Evolutionary conservation across 129 eudicot species (phyloP).

Genomic region (Silybum marianum): DNA sequence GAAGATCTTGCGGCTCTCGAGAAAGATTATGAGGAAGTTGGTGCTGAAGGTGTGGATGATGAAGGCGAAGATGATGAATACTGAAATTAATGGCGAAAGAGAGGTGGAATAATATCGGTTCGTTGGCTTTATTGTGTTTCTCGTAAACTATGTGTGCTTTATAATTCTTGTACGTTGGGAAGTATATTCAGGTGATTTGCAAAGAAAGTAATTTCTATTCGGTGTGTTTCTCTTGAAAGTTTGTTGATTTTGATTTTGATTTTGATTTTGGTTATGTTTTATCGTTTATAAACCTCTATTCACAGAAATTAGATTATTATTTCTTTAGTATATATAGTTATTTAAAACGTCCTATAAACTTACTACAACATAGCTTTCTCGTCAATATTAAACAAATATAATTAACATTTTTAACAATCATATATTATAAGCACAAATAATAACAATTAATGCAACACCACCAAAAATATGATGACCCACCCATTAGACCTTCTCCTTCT

Average conservation of each 20-base stretch:
- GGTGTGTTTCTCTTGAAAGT: neutral
- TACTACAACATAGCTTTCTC: too few relatives aligned
- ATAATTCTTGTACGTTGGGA: neutral
- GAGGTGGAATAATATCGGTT: constrained; percentile 12
- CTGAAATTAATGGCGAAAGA: constrained; percentile 25
- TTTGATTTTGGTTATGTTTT: neutral
- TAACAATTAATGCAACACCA: too few relatives aligned
- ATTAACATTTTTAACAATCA: too few relatives aligned
- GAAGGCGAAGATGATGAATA: constrained; percentile 69
- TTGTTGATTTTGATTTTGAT: neutral
- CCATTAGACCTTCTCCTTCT: too few relatives aligned
- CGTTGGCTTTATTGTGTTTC: neutral
- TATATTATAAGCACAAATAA: too few relatives aligned
- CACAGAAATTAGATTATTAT: neutral
- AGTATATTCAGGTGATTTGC: constrained; percentile 3
- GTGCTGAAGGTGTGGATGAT: constrained; percentile 77
- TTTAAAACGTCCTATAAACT: too few relatives aligned
- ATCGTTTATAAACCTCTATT: neutral
- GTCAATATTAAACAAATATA: too few relatives aligned
- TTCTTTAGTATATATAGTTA: neutral
- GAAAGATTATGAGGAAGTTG: constrained; percentile 91
- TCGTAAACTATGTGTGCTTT: constrained; percentile 7
- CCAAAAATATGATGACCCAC: too few relatives aligned
- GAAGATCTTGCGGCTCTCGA: constrained; percentile 91
- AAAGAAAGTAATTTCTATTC: neutral